Percentiles rank a stretch among this genome's conserved stretches.
Evolutionary conservation across 345 rosid species (phyloP).

Genomic region (Citrus sinensis): DNA sequence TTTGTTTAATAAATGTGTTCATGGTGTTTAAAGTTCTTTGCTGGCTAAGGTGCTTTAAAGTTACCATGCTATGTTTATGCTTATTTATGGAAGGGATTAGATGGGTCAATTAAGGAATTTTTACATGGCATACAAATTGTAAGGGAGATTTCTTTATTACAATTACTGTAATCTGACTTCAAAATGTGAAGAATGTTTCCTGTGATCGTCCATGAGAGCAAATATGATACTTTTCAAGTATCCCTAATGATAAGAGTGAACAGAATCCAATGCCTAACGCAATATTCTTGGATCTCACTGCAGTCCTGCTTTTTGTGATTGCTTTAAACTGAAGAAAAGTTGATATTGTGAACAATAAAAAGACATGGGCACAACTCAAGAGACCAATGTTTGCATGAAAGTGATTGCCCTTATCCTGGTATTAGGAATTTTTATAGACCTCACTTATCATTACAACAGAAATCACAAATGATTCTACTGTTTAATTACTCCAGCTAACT

Average conservation of each 20-base stretch:
- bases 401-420: background rate
- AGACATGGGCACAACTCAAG: background rate
- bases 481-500: background rate
- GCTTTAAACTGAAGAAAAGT: background rate
- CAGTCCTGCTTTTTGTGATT: background rate
- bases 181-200: background rate
- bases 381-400: background rate
- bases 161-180: background rate
- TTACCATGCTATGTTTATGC: background rate
- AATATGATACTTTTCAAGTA: background rate
- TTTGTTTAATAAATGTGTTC: background rate
- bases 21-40: background rate
- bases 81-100: background rate
- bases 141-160: background rate
- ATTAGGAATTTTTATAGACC: background rate
- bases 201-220: background rate
- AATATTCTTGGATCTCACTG: background rate
- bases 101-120: background rate
- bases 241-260: background rate
- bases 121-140: background rate
- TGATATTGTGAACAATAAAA: background rate
- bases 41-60: background rate
- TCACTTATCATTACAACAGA: background rate
- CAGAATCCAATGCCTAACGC: background rate
- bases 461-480: background rate